These are phyloP conservation scores for Diddensiella caesifluorescens DNA, from an alignment of 805 yeast species.

Conservation along the genomic window DNA sequence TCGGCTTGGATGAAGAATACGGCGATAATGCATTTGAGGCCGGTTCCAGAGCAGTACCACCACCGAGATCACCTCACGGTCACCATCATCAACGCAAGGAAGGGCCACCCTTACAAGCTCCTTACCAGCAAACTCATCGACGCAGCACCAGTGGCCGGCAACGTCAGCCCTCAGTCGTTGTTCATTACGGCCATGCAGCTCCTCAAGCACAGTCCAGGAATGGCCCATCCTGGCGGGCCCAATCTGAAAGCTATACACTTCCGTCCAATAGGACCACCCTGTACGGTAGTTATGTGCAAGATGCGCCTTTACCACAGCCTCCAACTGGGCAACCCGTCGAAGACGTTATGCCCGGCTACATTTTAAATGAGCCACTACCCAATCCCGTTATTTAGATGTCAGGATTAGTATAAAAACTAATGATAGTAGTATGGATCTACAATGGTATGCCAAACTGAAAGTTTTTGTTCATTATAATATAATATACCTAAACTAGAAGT, in stretches of 20 bases:
- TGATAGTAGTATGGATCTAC: no score
- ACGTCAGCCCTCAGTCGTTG: not conserved
- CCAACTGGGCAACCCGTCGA: conserved; percentile 10
- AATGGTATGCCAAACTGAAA: no score
- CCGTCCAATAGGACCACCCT: not conserved
- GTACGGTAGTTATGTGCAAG: not conserved
- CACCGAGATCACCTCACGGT: no score
- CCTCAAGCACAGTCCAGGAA: not conserved
- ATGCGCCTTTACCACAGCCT: conserved; percentile 8
- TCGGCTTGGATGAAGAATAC: no score
- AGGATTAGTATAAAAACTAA: no score
- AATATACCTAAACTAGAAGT: no score
- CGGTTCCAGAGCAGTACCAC: no score
- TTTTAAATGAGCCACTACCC: conserved; percentile 14
- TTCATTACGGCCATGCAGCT: not conserved
- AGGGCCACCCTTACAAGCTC: not conserved
- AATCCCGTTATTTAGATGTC: conserved; percentile 16
- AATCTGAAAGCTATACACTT: not conserved
- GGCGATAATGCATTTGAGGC: no score
- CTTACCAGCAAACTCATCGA: not conserved
- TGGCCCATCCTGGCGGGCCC: not conserved
- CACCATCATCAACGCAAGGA: no score
- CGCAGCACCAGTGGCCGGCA: not conserved
- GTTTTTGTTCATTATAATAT: no score
- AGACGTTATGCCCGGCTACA: conserved; percentile 15